Percentiles rank a stretch among this genome's conserved stretches.
Evolutionary conservation across 208 protist genomes (phyloP).

Genomic region (Zelonia costaricensis): DNA sequence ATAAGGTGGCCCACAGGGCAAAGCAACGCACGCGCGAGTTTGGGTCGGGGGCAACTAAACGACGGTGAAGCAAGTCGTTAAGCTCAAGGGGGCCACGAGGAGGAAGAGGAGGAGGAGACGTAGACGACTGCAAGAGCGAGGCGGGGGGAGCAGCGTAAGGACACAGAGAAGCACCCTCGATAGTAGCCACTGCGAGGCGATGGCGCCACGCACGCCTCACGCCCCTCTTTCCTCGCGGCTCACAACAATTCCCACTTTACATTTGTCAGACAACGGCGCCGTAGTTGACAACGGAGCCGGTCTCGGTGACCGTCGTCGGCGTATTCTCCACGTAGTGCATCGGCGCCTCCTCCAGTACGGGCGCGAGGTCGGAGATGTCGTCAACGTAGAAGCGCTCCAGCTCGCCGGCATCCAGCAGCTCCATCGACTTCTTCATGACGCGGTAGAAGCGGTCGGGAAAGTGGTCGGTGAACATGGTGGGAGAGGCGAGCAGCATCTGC

Average conservation of each 20-base stretch:
- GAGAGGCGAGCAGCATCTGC: slow-evolving; percentile 65
- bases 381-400: slow-evolving; percentile 78
- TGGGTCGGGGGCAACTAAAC: no score
- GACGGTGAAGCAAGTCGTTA: no score
- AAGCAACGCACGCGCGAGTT: no score
- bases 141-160: not conserved
- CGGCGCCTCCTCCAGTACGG: slow-evolving; percentile 15
- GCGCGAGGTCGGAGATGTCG: slow-evolving; percentile 3
- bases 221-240: not conserved
- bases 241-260: not conserved
- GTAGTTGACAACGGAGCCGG: not conserved
- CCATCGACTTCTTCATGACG: slow-evolving; percentile 39
- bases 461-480: slow-evolving; percentile 86
- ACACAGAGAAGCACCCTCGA: no score
- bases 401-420: slow-evolving; percentile 52
- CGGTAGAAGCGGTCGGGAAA: slow-evolving; percentile 82
- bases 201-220: not conserved
- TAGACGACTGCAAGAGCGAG: no score
- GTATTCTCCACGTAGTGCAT: slow-evolving; percentile 24
- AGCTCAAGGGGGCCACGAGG: no score
- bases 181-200: no score
- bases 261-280: slow-evolving; percentile 1
- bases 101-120: no score
- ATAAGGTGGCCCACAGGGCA: no score
- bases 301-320: not conserved